These are phyloP conservation scores for Pyrenula massariospora DNA, from an alignment of 495 filamentous ascomycete species.

Conservation along the genomic window DNA sequence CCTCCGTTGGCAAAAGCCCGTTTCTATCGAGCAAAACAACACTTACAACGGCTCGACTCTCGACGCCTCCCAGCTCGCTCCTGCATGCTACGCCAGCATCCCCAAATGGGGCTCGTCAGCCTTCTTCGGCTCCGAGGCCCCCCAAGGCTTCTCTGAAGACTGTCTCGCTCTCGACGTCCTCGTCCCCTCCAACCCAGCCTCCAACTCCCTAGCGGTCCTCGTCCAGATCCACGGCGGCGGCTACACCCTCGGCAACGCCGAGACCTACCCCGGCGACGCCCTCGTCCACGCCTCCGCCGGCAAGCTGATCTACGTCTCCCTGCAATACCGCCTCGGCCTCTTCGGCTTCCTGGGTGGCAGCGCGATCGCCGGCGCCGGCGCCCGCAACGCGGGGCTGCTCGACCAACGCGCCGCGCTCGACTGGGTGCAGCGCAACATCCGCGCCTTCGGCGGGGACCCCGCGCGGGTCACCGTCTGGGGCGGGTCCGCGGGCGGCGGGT, in stretches of 20 bases:
- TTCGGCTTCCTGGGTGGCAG: background rate
- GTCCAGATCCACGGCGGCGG: background rate
- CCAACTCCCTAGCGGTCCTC: background rate
- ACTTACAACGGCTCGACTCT: background rate
- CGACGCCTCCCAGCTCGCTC: background rate
- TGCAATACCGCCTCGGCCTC: background rate
- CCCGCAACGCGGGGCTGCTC: constrained; percentile 20
- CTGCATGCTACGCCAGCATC: background rate
- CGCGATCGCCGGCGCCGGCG: background rate
- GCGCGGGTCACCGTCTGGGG: constrained; percentile 63
- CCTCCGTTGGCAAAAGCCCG: background rate
- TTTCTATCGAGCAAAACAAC: background rate
- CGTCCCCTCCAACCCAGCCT: background rate
- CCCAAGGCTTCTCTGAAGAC: background rate
- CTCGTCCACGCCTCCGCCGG: background rate
- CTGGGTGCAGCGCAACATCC: constrained; percentile 45
- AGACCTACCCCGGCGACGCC: background rate
- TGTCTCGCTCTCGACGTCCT: background rate
- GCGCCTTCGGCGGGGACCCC: constrained; percentile 42
- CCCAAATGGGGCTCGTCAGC: background rate
- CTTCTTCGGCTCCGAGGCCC: background rate
- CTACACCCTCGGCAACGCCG: background rate
- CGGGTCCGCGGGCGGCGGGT: constrained; percentile 61
- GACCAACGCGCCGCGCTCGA: constrained; percentile 40
- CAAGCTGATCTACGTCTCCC: background rate